phyloP scores from a whole-genome alignment of 2,329 filamentous ascomycete species.

The Coniochaeta hoffmannii region DNA sequence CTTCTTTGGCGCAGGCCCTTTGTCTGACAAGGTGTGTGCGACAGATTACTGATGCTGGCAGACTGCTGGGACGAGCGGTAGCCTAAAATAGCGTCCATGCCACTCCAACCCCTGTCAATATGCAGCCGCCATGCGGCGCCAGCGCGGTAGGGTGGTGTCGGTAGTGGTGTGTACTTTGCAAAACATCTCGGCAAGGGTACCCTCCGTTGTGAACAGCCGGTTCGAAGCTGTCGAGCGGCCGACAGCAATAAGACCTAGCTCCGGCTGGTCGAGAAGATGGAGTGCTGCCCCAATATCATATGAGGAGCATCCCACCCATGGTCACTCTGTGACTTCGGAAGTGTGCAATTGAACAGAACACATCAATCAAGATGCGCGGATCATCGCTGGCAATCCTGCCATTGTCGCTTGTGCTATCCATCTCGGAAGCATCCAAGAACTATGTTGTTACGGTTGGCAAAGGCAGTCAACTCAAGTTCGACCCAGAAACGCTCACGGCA shows the following conservation, averaged over 20 bases:
- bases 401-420: constrained; percentile 17
- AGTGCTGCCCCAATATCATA: background rate
- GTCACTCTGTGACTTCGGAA: background rate
- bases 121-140: background rate
- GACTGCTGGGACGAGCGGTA: background rate
- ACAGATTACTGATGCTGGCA: background rate
- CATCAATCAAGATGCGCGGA: constrained; percentile 20
- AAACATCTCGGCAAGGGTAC: too few relatives aligned
- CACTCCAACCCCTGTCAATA: background rate
- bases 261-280: background rate
- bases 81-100: background rate
- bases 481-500: constrained; percentile 26
- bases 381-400: constrained; percentile 15
- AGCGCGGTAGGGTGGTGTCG: background rate
- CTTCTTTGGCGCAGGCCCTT: background rate
- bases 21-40: background rate
- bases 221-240: too few relatives aligned
- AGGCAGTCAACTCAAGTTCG: constrained; percentile 26
- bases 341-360: background rate
- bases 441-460: constrained; percentile 30
- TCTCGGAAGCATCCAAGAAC: constrained; percentile 17
- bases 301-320: background rate
- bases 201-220: too few relatives aligned
- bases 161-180: too few relatives aligned
- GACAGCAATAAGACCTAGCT: background rate